These are phyloP conservation scores for Pyrenophora graminea DNA, from an alignment of 2,329 filamentous ascomycete genomes.

Conservation along the genomic window DNA sequence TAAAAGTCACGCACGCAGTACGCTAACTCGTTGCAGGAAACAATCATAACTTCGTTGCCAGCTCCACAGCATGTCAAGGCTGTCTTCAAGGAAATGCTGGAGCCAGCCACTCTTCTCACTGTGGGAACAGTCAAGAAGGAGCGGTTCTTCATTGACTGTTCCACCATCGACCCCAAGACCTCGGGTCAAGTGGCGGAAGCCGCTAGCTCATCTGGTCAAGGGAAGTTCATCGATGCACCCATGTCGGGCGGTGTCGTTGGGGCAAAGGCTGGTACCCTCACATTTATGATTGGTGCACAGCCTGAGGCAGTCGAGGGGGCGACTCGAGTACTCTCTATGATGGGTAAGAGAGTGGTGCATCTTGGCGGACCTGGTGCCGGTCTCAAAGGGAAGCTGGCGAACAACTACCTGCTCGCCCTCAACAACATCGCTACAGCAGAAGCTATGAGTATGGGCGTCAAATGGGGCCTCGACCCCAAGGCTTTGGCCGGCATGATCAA, in stretches of 20 bases:
- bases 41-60: constrained; percentile 84
- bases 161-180: constrained; percentile 89
- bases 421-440: constrained; percentile 80
- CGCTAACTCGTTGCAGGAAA: constrained; percentile 63
- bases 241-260: constrained; percentile 97
- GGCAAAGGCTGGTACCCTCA: constrained; percentile 82
- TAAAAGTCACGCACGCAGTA: constrained; percentile 1
- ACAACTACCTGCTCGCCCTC: constrained; percentile 94
- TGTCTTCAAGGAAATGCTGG: constrained; percentile 78
- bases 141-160: constrained; percentile 91
- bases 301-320: constrained; percentile 64
- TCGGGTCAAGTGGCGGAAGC: constrained; percentile 76
- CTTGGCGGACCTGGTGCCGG: constrained; percentile 84
- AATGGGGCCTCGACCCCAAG: constrained; percentile 65
- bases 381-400: constrained; percentile 89
- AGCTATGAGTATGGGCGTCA: constrained; percentile 68
- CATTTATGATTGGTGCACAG: constrained; percentile 89
- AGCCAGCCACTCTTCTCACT: constrained; percentile 57
- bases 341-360: constrained; percentile 86
- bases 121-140: constrained; percentile 56
- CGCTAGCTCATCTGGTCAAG: constrained; percentile 68
- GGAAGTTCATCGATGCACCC: constrained; percentile 87
- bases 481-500: constrained; percentile 87
- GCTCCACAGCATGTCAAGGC: constrained; percentile 85
- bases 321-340: constrained; percentile 71